These are phyloP conservation scores for Diacronema lutheri DNA, from an alignment of 78 protist species.

Conservation along the genomic window DNA sequence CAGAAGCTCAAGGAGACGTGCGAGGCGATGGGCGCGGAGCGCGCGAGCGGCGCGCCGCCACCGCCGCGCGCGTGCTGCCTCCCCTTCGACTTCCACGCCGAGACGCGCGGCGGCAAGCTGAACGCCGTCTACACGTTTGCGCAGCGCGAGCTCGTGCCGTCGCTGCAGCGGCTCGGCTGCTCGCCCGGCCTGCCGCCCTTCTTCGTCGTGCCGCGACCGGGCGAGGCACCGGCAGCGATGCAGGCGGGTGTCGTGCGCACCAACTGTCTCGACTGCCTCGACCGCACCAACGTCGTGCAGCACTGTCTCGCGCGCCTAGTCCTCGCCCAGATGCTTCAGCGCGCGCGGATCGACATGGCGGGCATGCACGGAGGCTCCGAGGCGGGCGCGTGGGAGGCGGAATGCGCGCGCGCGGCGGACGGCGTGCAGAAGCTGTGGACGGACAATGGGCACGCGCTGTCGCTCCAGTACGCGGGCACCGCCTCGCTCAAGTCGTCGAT, in stretches of 20 bases:
- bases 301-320: no score
- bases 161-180: no score
- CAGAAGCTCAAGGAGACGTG: no score
- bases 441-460: background rate
- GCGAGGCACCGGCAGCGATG: no score
- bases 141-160: no score
- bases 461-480: constrained; percentile 1
- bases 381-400: background rate
- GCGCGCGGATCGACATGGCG: background rate
- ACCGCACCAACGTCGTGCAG: constrained; percentile 47
- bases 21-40: background rate
- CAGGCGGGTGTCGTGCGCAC: constrained; percentile 22
- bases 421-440: background rate
- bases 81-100: background rate
- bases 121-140: no score
- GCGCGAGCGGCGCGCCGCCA: background rate
- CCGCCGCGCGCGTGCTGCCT: background rate
- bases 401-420: background rate
- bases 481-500: no score
- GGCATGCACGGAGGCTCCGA: background rate
- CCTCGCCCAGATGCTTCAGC: background rate
- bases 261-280: constrained; percentile 58
- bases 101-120: no score
- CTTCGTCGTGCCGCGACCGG: no score
- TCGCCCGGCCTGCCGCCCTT: no score